Evolutionary conservation across 169 alveolate species (phyloP).

Genomic region (Plasmodium vivax): DNA sequence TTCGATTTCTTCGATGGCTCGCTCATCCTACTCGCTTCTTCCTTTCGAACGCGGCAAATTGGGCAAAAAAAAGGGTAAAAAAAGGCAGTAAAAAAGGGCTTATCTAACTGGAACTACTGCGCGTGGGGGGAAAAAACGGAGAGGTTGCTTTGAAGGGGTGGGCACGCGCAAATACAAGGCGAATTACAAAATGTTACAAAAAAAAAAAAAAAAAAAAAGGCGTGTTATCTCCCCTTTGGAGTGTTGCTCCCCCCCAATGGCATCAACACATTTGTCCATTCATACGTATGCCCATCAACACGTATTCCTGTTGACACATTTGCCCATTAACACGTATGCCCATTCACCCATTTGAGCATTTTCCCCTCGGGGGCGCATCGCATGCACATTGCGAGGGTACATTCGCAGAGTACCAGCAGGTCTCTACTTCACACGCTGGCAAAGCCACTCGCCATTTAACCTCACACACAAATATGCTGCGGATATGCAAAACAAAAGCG

Average conservation of each 20-base stretch:
- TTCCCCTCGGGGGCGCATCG: not conserved
- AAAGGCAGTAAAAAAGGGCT: not conserved
- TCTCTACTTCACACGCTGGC: not conserved
- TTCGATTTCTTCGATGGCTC: not conserved
- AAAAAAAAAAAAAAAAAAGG: not conserved
- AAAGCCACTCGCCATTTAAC: not conserved
- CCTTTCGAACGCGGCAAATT: not conserved
- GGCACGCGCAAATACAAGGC: not conserved
- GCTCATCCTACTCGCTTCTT: slow-evolving; percentile 4
- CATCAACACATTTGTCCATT: not conserved
- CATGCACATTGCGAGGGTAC: not conserved
- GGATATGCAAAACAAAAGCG: not conserved
- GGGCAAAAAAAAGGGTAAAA: not conserved
- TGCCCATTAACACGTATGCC: no score
- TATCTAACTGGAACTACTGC: not conserved
- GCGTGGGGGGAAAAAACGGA: not conserved
- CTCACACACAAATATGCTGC: not conserved
- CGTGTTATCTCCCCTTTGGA: not conserved
- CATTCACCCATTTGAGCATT: no score
- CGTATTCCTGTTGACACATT: no score
- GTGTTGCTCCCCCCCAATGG: not conserved
- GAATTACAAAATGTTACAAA: not conserved
- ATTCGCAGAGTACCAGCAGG: not conserved
- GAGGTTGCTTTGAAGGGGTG: not conserved
- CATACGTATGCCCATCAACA: no score